These are phyloP conservation scores for Juncus inflexus DNA, from an alignment of 176 grass and related monocot species.

Conservation along the genomic window DNA sequence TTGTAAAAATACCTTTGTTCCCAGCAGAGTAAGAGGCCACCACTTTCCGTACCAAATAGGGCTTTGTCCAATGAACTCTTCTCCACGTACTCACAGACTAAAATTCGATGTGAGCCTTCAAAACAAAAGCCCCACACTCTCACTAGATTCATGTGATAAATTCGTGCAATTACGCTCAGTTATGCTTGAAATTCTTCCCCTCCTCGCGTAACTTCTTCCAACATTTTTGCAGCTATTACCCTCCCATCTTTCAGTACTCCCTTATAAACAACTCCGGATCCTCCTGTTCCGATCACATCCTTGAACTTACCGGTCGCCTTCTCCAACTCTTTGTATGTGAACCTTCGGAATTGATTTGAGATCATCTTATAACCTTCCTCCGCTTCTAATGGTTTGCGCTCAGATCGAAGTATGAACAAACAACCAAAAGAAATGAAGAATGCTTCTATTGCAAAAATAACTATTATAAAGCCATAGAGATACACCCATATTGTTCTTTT, in stretches of 20 bases:
- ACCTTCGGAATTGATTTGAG: slow-evolving; percentile 36
- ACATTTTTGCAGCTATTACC: slow-evolving; percentile 36
- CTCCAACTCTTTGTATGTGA: slow-evolving; percentile 28
- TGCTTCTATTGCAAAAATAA: slow-evolving; percentile 27
- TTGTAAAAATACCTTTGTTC: slow-evolving; percentile 27
- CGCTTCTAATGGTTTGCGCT: slow-evolving; percentile 17
- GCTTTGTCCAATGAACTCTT: slow-evolving; percentile 42
- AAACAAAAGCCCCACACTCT: slow-evolving; percentile 44
- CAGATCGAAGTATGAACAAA: slow-evolving; percentile 30
- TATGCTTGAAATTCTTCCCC: slow-evolving; percentile 48
- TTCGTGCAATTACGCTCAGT: slow-evolving; percentile 33
- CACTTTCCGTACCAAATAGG: slow-evolving; percentile 5
- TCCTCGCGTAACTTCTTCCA: slow-evolving; percentile 19
- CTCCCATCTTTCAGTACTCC: slow-evolving; percentile 30
- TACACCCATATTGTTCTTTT: slow-evolving; percentile 32
- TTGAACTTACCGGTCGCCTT: slow-evolving; percentile 37
- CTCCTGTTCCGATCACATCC: slow-evolving; percentile 36
- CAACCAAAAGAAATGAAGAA: slow-evolving; percentile 30
- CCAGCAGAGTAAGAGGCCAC: slow-evolving; percentile 4
- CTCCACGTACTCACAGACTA: slow-evolving; percentile 37
- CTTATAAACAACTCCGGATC: slow-evolving; percentile 37
- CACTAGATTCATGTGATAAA: slow-evolving; percentile 49
- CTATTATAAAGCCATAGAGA: slow-evolving; percentile 34
- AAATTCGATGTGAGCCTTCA: slow-evolving; percentile 26
- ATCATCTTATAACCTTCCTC: slow-evolving; percentile 34